A percentile compares a stretch with the other conserved stretches of the same genome.
Evolutionary conservation across 2,329 filamentous ascomycete species (phyloP).

Genomic region (Zasmidium angulare): DNA sequence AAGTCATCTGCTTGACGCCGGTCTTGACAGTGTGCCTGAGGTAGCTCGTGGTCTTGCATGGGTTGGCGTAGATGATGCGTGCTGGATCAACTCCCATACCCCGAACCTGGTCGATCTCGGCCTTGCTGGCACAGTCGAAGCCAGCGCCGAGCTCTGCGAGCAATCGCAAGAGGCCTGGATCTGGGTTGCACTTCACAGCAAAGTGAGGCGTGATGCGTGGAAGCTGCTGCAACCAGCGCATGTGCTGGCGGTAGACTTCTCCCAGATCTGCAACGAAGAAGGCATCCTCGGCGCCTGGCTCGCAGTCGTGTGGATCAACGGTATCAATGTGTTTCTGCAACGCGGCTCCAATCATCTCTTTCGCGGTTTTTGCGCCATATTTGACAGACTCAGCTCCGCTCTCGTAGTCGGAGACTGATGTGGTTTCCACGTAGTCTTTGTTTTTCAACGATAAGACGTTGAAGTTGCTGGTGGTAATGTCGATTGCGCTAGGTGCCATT

Average conservation of each 20-base stretch:
- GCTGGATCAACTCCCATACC: conserved; percentile 77
- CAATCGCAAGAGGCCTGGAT: conserved; percentile 82
- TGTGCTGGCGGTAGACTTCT: conserved; percentile 96
- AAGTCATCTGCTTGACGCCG: conserved; percentile 97
- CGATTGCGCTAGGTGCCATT: conserved; percentile 71
- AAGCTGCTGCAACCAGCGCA: conserved; percentile 96
- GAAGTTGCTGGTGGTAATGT: conserved; percentile 44
- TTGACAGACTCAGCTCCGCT: conserved; percentile 38
- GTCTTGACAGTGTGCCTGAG: conserved; percentile 82
- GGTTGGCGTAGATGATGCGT: conserved; percentile 98
- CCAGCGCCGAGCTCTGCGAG: conserved; percentile 86
- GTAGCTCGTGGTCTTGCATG: conserved; percentile 99
- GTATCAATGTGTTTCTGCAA: conserved; percentile 80
- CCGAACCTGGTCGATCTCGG: conserved; percentile 91
- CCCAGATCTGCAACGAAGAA: conserved; percentile 98
- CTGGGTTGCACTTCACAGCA: conserved; percentile 98
- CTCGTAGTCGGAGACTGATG: conserved; percentile 23
- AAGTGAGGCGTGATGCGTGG: conserved; percentile 94
- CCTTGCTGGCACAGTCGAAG: conserved; percentile 97
- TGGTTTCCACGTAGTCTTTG: conserved; percentile 22
- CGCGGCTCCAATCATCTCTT: conserved; percentile 81
- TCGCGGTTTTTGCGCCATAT: conserved; percentile 58
- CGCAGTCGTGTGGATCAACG: conserved; percentile 85
- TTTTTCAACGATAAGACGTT: conserved; percentile 40
- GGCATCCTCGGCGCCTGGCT: conserved; percentile 90